Conservation (phyloP, 257 asterid species). For the Lavandula angustifolia region DNA sequence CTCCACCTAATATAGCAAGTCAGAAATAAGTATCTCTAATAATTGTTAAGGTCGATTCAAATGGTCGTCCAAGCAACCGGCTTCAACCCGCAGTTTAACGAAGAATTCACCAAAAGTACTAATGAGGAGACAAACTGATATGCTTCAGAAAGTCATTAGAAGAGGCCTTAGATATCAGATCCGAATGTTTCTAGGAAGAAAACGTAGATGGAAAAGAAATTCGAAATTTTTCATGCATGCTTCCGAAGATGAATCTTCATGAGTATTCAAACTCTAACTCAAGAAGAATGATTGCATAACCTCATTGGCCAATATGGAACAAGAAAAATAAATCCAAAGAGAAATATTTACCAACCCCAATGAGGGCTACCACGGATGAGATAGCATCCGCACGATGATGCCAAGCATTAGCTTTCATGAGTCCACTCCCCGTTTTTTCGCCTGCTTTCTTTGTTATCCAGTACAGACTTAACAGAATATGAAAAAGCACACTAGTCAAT, state of each 20-base stretch:
- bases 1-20: conserved; percentile 64
- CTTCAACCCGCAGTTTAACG: not conserved
- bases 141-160: not conserved
- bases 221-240: no score
- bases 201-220: not conserved
- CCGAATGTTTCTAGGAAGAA: not conserved
- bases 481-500: conserved; percentile 14
- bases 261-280: conserved; percentile 2
- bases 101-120: not conserved
- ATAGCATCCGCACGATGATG: conserved; percentile 97
- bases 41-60: conserved; percentile 11
- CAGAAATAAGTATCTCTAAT: conserved; percentile 23
- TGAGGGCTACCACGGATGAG: conserved; percentile 90
- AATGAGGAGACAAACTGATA: conserved; percentile 10
- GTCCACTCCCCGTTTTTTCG: conserved; percentile 91
- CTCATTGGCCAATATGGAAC: not conserved
- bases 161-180: not conserved
- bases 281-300: conserved; percentile 1
- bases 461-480: conserved; percentile 51
- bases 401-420: conserved; percentile 99
- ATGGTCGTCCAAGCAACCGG: not conserved
- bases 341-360: conserved; percentile 96
- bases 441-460: conserved; percentile 89
- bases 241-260: conserved; percentile 8
- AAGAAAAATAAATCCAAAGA: conserved; percentile 24